These are phyloP conservation scores for Schwanniomyces pseudopolymorphus DNA, from an alignment of 805 yeast genomes.

Conservation along the genomic window DNA sequence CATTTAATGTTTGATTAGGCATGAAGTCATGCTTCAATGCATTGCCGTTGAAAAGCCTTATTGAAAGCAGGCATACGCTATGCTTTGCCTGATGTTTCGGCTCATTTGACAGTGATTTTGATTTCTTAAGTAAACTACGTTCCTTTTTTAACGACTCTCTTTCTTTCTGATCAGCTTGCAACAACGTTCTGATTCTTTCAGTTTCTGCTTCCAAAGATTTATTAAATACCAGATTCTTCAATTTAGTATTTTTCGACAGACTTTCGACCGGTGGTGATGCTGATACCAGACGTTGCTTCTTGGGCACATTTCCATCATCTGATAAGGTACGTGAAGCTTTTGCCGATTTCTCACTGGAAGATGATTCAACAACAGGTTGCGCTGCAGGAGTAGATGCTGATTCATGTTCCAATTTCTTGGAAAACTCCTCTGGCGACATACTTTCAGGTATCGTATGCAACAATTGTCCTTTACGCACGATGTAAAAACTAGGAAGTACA, in stretches of 20 bases:
- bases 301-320: slow-evolving; percentile 4
- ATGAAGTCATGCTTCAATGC: slow-evolving; percentile 53
- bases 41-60: slow-evolving; percentile 68
- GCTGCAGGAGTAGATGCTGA: neutral
- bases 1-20: slow-evolving; percentile 44
- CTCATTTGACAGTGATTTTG: neutral
- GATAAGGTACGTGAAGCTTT: neutral
- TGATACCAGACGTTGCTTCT: slow-evolving; percentile 3
- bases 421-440: slow-evolving; percentile 23
- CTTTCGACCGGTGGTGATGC: neutral
- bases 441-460: slow-evolving; percentile 42
- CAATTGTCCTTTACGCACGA: slow-evolving; percentile 50
- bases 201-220: slow-evolving; percentile 42
- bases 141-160: slow-evolving; percentile 21
- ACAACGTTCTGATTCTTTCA: slow-evolving; percentile 51
- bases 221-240: neutral
- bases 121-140: neutral
- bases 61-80: slow-evolving; percentile 44
- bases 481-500: slow-evolving; percentile 54
- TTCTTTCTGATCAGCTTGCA: slow-evolving; percentile 55
- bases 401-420: slow-evolving; percentile 11
- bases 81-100: neutral
- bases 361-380: neutral
- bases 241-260: neutral
- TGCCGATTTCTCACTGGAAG: neutral